A percentile compares a stretch with the other conserved stretches of the same genome.
phyloP scores from a whole-genome alignment of 1,284 basidiomycete genomes.

The Cryptococcus sp. region DNA sequence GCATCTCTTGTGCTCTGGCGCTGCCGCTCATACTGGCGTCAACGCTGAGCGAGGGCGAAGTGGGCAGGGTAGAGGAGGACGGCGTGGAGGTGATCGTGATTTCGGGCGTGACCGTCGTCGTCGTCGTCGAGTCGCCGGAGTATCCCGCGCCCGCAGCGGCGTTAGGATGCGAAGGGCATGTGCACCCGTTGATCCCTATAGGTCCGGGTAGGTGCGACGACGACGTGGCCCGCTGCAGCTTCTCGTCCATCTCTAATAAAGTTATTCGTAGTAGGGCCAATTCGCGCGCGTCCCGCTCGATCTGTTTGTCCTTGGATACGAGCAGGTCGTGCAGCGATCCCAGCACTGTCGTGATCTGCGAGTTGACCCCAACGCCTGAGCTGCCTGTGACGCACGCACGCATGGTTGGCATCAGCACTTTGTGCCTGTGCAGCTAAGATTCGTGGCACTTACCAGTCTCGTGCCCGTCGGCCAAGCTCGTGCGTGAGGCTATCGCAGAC shows the following conservation, averaged over 20 bases:
- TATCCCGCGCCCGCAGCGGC: neutral
- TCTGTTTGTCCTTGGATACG: conserved; percentile 39
- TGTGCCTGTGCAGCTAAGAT: no score
- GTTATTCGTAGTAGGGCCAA: conserved; percentile 35
- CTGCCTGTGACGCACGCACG: neutral
- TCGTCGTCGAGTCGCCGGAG: neutral
- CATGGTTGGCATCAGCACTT: no score
- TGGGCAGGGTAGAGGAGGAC: conserved; percentile 15
- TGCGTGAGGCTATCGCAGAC: neutral
- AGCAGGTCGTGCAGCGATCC: conserved; percentile 39
- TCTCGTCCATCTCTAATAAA: conserved; percentile 39
- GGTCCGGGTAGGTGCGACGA: conserved; percentile 11
- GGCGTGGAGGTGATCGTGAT: conserved; percentile 37
- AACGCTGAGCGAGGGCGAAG: conserved; percentile 9
- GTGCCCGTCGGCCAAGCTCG: conserved; percentile 3
- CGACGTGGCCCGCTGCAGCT: conserved; percentile 21
- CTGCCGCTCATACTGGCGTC: conserved; percentile 2
- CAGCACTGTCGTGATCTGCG: conserved; percentile 34
- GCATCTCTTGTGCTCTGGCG: conserved; percentile 5
- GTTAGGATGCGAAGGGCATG: conserved; percentile 11
- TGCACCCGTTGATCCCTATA: conserved; percentile 13
- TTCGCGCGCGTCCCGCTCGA: conserved; percentile 39
- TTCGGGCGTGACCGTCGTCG: conserved; percentile 12
- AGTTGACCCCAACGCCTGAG: conserved; percentile 20
- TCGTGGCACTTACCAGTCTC: conserved; percentile 4